A percentile compares a stretch with the other conserved stretches of the same genome.
Conservation (phyloP, 768 basidiomycete species). For the Antrodiella citrinella region DNA sequence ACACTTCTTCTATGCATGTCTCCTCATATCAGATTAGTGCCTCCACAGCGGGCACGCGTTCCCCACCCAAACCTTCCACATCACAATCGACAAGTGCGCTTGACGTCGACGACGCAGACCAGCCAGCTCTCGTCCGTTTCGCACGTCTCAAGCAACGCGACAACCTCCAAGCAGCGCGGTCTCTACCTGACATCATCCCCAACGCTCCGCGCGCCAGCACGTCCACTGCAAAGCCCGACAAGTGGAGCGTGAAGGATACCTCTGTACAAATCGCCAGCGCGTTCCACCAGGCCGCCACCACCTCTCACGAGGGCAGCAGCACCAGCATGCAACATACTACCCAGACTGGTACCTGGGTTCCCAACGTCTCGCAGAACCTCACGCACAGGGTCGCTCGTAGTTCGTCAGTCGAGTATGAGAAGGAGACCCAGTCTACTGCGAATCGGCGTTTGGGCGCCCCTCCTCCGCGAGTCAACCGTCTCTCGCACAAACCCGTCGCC, state of each 20-base stretch:
- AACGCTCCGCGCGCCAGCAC: conserved; percentile 19
- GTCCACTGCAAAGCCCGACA: conserved; percentile 44
- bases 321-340: conserved; percentile 16
- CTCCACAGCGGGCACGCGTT: conserved; percentile 46
- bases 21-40: conserved; percentile 34
- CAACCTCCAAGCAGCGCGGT: conserved; percentile 16
- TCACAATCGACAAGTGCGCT: conserved; percentile 30
- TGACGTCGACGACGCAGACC: conserved; percentile 36
- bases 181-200: conserved; percentile 5
- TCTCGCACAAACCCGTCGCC: conserved; percentile 37
- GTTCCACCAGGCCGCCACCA: conserved; percentile 59
- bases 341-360: conserved; percentile 54
- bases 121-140: conserved; percentile 38
- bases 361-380: conserved; percentile 41
- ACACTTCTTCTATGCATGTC: conserved; percentile 16
- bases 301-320: conserved; percentile 14
- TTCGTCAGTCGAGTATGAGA: conserved; percentile 76
- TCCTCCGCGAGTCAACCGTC: conserved; percentile 35
- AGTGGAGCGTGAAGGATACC: conserved; percentile 73
- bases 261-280: conserved; percentile 83
- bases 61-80: conserved; percentile 46
- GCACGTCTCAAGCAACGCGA: conserved; percentile 39
- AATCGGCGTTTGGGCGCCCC: conserved; percentile 55
- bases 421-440: conserved; percentile 45
- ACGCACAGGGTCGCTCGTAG: conserved; percentile 47